Base-by-base conservation (phyloP, 2,329 filamentous ascomycete species). In the Calycina herbarum region DNA sequence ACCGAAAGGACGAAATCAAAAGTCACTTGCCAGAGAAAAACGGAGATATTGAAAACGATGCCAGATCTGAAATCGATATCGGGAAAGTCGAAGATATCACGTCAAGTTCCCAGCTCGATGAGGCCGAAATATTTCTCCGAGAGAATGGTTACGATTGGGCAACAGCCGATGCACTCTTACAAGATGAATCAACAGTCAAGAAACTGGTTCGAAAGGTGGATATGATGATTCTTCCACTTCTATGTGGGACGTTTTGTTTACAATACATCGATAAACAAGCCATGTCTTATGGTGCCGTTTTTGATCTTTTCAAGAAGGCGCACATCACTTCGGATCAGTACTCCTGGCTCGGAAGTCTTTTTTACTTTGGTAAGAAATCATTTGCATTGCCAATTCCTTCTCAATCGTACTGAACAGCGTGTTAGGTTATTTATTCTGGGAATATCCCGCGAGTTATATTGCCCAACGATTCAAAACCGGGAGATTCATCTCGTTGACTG, bases 221-320 rank as follows among this genome's bases (percentile, higher is more conserved):
- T 65, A 76, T 80, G 65, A 72, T 80, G 0, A 69, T 86, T 8
- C 77, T 86, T 67, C 85, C 84, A 0, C 76, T 86, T 5, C 79
- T 87, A 2, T 79, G 78, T 45, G 79, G 79, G 0, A 84, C 82
- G 0, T 84, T 81, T 59, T 74, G 82, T 2, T 76, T 86, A 5
- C 84, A 86, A 68, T 85, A 83, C 66, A 82, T 85, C 70, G 83
- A 86, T 73, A 87, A 86, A 74, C 80, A 59, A 20, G 64, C 68
- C 24, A 29, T 70, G 33, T 62, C 65, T 11, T n/a, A 73, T 77
- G 20, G 79, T 78, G 64, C 86, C 82, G 78, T 79, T 79, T 33
- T 79, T 80, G 20, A 79, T 81, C 66, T 85, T 6, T 75, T 76
- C n/a, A 72, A 76, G 2, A 79, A 82, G 58, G 72, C 82, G n/a